phyloP scores from a whole-genome alignment of 2,329 filamentous ascomycete genomes.

The Ceratocystiopsis minuta region DNA sequence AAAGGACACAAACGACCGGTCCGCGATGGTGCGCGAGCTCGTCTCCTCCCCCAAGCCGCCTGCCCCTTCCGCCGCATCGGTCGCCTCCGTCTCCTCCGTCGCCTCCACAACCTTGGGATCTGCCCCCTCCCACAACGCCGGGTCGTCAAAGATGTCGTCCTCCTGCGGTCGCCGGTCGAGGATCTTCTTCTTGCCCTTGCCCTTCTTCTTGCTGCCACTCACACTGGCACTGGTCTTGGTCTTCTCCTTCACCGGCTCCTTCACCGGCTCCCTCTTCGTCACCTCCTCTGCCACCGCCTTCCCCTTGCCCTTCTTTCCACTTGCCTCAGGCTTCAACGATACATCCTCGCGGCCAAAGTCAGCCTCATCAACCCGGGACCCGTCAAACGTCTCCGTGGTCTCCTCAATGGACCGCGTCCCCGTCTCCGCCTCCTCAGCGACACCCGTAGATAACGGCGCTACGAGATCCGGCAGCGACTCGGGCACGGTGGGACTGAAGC shows the following conservation, averaged over 20 bases:
- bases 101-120: constrained; percentile 18
- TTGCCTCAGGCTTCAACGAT: constrained; percentile 1
- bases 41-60: neutral
- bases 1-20: constrained; percentile 7
- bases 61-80: neutral
- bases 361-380: no score
- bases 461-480: constrained; percentile 3
- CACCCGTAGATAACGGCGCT: constrained; percentile 16
- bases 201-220: no score
- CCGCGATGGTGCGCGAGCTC: constrained; percentile 8
- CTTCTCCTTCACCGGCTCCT: constrained; percentile 14
- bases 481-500: constrained; percentile 8
- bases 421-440: constrained; percentile 11
- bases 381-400: no score
- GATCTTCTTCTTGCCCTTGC: constrained; percentile 18
- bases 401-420: no score
- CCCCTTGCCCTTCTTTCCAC: neutral
- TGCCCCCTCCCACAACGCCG: constrained; percentile 25
- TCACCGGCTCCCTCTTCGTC: constrained; percentile 14
- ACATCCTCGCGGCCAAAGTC: no score
- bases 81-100: constrained; percentile 1
- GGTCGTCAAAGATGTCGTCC: constrained; percentile 27
- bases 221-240: no score
- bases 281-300: constrained; percentile 10
- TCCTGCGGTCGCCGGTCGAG: constrained; percentile 21